Evolutionary conservation across 1,139 yeast species (phyloP).

Genomic region (Geotrichum klebahnii): DNA sequence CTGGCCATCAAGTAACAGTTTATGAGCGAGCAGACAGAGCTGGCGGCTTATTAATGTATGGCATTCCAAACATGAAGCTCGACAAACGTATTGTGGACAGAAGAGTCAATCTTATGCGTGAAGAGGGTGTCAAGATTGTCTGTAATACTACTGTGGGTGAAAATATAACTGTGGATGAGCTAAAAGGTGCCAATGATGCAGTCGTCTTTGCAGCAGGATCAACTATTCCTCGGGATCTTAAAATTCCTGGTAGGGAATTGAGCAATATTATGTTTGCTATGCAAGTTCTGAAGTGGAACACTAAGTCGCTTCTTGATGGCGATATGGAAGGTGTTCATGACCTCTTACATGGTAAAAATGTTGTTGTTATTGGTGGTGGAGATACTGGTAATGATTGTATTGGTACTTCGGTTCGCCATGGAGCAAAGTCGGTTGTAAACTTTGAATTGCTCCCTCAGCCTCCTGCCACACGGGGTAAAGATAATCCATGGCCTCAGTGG

Average conservation of each 20-base stretch:
- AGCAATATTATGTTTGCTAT: constrained; percentile 91
- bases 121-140: constrained; percentile 80
- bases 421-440: constrained; percentile 88
- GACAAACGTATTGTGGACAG: constrained; percentile 91
- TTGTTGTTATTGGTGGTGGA: constrained; percentile 98
- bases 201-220: constrained; percentile 91
- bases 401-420: constrained; percentile 96
- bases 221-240: constrained; percentile 90
- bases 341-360: constrained; percentile 76
- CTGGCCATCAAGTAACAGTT: constrained; percentile 87
- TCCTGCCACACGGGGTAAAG: constrained; percentile 77
- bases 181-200: constrained; percentile 65
- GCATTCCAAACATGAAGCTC: constrained; percentile 98
- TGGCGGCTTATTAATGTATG: constrained; percentile 97
- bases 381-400: constrained; percentile 99
- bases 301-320: constrained; percentile 80
- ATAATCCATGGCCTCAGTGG: constrained; percentile 99
- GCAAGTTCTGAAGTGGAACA: constrained; percentile 83
- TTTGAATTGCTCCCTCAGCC: constrained; percentile 94
- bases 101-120: constrained; percentile 83
- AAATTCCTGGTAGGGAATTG: constrained; percentile 88
- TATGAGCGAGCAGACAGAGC: constrained; percentile 92
- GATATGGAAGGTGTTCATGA: constrained; percentile 71
- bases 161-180: constrained; percentile 62
- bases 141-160: constrained; percentile 80